phyloP scores from a whole-genome alignment of 345 rosid genomes.

The Syzygium aqueum region DNA sequence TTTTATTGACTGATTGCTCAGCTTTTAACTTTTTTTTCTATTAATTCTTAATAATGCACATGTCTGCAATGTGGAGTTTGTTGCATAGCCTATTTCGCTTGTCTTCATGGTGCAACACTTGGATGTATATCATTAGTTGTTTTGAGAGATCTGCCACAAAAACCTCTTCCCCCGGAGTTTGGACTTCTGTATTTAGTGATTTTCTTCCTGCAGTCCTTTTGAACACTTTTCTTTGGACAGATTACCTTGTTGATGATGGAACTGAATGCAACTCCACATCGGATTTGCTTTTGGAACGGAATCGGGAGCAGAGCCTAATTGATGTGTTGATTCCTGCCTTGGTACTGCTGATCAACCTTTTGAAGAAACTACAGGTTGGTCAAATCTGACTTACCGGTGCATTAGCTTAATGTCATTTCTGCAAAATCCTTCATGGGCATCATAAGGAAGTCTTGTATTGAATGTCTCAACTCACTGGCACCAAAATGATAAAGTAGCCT shows the following conservation, averaged over 20 bases:
- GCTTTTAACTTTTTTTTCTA: neutral
- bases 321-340: slow-evolving; percentile 82
- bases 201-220: neutral
- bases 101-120: neutral
- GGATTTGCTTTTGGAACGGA: slow-evolving; percentile 87
- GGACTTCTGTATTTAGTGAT: neutral
- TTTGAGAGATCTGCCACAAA: neutral
- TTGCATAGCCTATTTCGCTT: neutral
- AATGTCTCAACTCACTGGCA: neutral
- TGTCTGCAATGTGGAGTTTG: neutral
- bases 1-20: neutral
- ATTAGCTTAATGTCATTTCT: neutral
- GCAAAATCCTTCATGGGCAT: neutral
- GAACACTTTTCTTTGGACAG: slow-evolving; percentile 29
- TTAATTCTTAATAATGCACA: neutral
- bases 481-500: neutral
- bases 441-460: neutral
- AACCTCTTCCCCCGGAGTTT: neutral
- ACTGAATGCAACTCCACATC: slow-evolving; percentile 92
- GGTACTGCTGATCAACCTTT: slow-evolving; percentile 59
- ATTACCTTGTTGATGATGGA: slow-evolving; percentile 96
- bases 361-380: slow-evolving; percentile 78
- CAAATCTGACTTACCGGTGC: neutral
- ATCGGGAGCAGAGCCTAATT: slow-evolving; percentile 90
- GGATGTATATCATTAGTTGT: neutral